Percentiles rank a stretch among this genome's conserved stretches.
Conservation (phyloP, 2,329 filamentous ascomycete species). For the Corniculantispora saksenae region DNA sequence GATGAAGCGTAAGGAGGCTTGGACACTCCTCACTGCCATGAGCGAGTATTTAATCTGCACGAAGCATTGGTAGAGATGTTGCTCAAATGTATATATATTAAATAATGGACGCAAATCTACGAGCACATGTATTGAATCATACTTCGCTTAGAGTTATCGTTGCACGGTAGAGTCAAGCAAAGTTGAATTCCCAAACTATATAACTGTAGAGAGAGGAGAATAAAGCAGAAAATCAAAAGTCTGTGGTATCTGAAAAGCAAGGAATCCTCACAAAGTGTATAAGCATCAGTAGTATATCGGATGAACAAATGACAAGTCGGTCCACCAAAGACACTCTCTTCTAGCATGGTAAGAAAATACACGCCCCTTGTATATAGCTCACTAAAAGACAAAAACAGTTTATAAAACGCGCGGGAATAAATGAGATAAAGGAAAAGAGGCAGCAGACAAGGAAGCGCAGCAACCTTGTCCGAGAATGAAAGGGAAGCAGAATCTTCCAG, state of each 20-base stretch:
- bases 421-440: not conserved
- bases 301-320: not conserved
- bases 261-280: conserved; percentile 2
- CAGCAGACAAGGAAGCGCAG: conserved; percentile 17
- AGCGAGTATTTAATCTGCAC: conserved; percentile 68
- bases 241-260: conserved; percentile 23
- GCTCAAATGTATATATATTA: too few species aligned
- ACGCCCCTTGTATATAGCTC: conserved; percentile 25
- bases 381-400: conserved; percentile 16
- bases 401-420: conserved; percentile 9
- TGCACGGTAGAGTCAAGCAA: conserved; percentile 24
- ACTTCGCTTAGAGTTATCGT: too few species aligned
- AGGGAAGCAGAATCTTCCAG: not conserved
- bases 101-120: too few species aligned
- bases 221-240: conserved; percentile 14
- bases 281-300: conserved; percentile 7
- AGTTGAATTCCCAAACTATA: conserved; percentile 22
- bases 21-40: conserved; percentile 64
- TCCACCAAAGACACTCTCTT: conserved; percentile 3
- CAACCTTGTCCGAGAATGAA: not conserved
- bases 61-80: conserved; percentile 62
- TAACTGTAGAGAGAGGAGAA: conserved; percentile 28
- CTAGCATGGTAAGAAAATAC: conserved; percentile 19
- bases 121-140: too few species aligned
- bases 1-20: conserved; percentile 81